A percentile compares a stretch with the other conserved stretches of the same genome.
Conservation (phyloP, 768 basidiomycete species). For the Inosperma sp. region DNA sequence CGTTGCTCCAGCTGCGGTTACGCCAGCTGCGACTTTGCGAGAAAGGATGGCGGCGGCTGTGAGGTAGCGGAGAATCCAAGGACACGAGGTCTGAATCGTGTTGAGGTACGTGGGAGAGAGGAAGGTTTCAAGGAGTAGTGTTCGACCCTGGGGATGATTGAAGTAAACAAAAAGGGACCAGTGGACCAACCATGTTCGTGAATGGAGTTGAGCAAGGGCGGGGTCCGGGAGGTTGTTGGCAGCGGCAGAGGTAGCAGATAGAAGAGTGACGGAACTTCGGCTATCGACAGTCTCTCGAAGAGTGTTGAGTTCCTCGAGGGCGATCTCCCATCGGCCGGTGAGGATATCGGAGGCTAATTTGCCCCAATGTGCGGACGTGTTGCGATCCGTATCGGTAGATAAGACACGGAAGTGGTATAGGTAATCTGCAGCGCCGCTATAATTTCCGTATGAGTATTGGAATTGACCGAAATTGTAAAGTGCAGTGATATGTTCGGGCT, state of each 20-base stretch:
- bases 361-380: constrained; percentile 97
- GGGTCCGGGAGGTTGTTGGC: constrained; percentile 48
- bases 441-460: constrained; percentile 98
- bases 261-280: constrained; percentile 50
- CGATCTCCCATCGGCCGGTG: constrained; percentile 91
- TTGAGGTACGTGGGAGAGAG: constrained; percentile 95
- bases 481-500: constrained; percentile 90
- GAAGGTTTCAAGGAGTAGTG: constrained; percentile 93
- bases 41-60: constrained; percentile 91
- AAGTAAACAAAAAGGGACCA: constrained; percentile 99
- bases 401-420: constrained; percentile 98
- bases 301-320: constrained; percentile 90
- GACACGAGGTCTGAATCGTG: constrained; percentile 93
- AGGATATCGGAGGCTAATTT: constrained; percentile 97
- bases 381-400: constrained; percentile 88
- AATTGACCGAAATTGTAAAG: constrained; percentile 98
- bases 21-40: constrained; percentile 60
- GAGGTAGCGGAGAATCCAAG: constrained; percentile 94
- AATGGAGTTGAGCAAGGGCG: constrained; percentile 85
- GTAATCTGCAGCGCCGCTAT: constrained; percentile 94
- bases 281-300: constrained; percentile 92
- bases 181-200: constrained; percentile 93
- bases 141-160: constrained; percentile 90
- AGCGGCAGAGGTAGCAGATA: constrained; percentile 33
- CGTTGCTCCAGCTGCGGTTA: constrained; percentile 34